Evolutionary conservation across 371 early-diverging fungal genomes (phyloP).

Genomic region (Mortierella sp.): DNA sequence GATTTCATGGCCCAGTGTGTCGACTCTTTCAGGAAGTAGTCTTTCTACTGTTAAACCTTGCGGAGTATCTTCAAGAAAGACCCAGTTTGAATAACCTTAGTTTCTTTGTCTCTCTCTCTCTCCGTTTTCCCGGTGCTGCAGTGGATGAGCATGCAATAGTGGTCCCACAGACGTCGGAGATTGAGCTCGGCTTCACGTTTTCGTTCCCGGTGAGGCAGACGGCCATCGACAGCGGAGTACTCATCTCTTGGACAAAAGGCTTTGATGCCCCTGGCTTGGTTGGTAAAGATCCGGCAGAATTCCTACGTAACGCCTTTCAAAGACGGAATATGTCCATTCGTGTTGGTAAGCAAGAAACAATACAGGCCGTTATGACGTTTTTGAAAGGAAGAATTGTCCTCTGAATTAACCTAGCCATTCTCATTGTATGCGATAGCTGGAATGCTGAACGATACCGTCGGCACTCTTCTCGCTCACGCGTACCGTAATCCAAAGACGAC

Average conservation of each 20-base stretch:
- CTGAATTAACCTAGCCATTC: no score
- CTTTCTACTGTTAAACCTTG: neutral
- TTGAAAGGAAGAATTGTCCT: no score
- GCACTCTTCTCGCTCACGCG: constrained; percentile 88
- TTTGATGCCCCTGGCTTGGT: constrained; percentile 83
- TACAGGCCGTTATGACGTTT: no score
- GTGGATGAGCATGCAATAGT: constrained; percentile 35
- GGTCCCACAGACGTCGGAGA: constrained; percentile 16
- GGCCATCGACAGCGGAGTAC: constrained; percentile 76
- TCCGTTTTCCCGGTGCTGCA: constrained; percentile 1
- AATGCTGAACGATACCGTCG: constrained; percentile 97
- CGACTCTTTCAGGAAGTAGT: constrained; percentile 16
- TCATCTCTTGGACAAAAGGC: constrained; percentile 95
- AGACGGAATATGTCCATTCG: constrained; percentile 73
- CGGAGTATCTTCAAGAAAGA: neutral
- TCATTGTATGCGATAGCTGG: constrained; percentile 59
- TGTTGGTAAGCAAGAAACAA: constrained; percentile 25
- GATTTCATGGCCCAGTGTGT: constrained; percentile 29
- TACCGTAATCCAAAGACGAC: constrained; percentile 81
- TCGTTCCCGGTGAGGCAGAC: constrained; percentile 93
- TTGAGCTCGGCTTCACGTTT: constrained; percentile 91
- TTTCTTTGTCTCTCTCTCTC: constrained; percentile 52
- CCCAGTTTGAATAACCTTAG: constrained; percentile 28
- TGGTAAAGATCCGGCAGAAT: constrained; percentile 87
- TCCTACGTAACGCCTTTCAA: constrained; percentile 87